phyloP scores from a whole-genome alignment of 2,329 filamentous ascomycete genomes.

The Aureobasidium sp. region DNA sequence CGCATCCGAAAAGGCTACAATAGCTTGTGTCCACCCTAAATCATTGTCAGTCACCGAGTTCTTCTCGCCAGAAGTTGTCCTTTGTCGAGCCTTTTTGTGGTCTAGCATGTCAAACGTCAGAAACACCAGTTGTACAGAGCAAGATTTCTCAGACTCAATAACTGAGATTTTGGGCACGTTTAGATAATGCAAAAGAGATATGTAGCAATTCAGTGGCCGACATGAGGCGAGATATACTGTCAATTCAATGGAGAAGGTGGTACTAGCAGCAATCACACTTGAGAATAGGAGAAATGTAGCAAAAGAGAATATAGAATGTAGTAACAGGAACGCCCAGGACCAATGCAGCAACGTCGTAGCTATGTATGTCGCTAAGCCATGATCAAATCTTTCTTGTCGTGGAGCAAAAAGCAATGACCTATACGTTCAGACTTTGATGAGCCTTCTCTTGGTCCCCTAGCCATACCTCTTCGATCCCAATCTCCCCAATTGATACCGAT shows the following conservation, averaged over 20 bases:
- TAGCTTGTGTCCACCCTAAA: no score
- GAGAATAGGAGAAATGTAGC: background rate
- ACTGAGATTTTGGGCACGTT: no score
- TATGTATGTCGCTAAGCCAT: background rate
- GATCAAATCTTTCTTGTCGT: background rate
- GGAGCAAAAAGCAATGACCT: background rate
- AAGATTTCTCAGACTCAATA: background rate
- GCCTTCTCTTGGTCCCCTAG: background rate
- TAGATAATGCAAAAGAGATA: background rate
- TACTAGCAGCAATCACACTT: background rate
- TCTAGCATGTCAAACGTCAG: no score
- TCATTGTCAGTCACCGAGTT: no score
- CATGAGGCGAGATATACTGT: background rate
- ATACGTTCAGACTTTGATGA: background rate
- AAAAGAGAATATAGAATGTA: background rate
- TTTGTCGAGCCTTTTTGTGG: no score
- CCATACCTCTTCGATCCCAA: background rate
- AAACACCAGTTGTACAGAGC: background rate
- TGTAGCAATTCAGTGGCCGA: background rate
- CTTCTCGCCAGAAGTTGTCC: no score
- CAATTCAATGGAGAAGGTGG: background rate
- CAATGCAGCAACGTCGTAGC: background rate
- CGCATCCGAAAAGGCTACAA: no score
- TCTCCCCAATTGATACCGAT: background rate
- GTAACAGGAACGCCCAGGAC: background rate